These are phyloP conservation scores for Papiliotrema laurentii DNA, from an alignment of 1,284 basidiomycete genomes.

Conservation along the genomic window DNA sequence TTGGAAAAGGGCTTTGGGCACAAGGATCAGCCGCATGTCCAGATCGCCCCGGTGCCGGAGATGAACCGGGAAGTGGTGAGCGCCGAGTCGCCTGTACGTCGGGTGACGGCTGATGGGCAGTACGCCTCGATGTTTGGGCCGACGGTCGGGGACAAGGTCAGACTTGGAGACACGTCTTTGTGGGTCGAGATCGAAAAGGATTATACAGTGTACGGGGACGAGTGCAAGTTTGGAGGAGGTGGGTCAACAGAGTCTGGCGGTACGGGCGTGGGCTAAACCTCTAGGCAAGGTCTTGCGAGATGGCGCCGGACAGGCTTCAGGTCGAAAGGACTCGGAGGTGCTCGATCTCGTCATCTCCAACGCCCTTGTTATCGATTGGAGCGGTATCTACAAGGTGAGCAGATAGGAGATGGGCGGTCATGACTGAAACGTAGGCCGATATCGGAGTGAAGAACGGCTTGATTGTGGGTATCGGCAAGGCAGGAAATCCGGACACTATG, in stretches of 20 bases:
- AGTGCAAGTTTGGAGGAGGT: constrained; percentile 97
- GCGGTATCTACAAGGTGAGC: constrained; percentile 83
- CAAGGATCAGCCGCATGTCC: constrained; percentile 32
- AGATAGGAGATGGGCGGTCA: not conserved
- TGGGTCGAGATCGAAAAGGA: constrained; percentile 94
- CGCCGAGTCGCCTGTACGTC: constrained; percentile 6
- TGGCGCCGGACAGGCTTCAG: constrained; percentile 90
- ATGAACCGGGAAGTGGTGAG: constrained; percentile 48
- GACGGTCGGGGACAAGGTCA: constrained; percentile 81
- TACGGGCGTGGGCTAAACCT: not conserved
- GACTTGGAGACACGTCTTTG: constrained; percentile 81
- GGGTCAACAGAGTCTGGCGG: constrained; percentile 13
- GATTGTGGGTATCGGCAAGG: constrained; percentile 89
- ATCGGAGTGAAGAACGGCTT: constrained; percentile 83
- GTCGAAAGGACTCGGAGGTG: constrained; percentile 61
- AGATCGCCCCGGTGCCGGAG: constrained; percentile 23
- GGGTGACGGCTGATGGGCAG: constrained; percentile 8
- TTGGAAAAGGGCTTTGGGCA: constrained; percentile 40
- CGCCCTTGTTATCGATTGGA: constrained; percentile 90
- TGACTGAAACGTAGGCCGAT: constrained; percentile 64
- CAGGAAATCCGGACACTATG: constrained; percentile 96
- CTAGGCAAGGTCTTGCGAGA: constrained; percentile 88
- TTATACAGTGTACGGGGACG: constrained; percentile 67
- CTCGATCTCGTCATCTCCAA: constrained; percentile 94
- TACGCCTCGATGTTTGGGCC: constrained; percentile 95